Percentiles rank a stretch among this genome's conserved stretches.
phyloP scores from a whole-genome alignment of 2,329 filamentous ascomycete genomes.

The Apiospora malaysiana region DNA sequence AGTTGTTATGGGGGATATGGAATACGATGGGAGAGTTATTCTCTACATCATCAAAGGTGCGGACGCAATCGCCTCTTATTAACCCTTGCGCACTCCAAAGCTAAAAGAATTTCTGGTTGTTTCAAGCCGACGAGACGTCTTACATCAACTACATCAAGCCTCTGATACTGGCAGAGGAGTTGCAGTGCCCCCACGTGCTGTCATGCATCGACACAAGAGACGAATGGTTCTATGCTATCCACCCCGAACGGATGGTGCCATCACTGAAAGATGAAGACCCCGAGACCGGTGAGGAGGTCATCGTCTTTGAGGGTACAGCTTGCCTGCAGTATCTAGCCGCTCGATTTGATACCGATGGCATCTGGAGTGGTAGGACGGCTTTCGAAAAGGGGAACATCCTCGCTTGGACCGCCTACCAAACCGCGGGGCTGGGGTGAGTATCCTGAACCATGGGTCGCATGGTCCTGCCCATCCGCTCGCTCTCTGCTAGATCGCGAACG shows the following conservation, averaged over 20 bases:
- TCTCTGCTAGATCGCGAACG: neutral
- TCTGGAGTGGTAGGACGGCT: constrained; percentile 39
- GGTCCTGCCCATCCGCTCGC: too few species aligned
- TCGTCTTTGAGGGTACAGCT: constrained; percentile 45
- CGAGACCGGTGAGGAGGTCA: constrained; percentile 35
- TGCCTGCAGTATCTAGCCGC: constrained; percentile 45
- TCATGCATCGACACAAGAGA: constrained; percentile 42
- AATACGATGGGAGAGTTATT: constrained; percentile 35
- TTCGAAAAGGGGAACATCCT: constrained; percentile 37
- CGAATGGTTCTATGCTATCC: constrained; percentile 41
- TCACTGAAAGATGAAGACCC: constrained; percentile 40
- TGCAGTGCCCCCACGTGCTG: constrained; percentile 39
- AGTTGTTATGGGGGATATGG: constrained; percentile 25
- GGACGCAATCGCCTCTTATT: neutral
- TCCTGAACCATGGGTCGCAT: neutral
- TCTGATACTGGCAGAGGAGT: constrained; percentile 43
- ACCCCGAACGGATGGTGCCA: constrained; percentile 44
- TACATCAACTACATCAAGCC: constrained; percentile 49
- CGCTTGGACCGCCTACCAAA: constrained; percentile 44
- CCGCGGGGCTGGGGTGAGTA: constrained; percentile 41
- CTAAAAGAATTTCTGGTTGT: too few species aligned
- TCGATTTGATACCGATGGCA: constrained; percentile 42
- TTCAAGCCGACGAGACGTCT: constrained; percentile 39
- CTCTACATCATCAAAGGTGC: constrained; percentile 38
- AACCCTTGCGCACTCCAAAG: too few species aligned